Evolutionary conservation across 495 filamentous ascomycete species (phyloP), one percentile per base, ranked within the genome.

Genomic region (Cryomyces minteri): DNA sequence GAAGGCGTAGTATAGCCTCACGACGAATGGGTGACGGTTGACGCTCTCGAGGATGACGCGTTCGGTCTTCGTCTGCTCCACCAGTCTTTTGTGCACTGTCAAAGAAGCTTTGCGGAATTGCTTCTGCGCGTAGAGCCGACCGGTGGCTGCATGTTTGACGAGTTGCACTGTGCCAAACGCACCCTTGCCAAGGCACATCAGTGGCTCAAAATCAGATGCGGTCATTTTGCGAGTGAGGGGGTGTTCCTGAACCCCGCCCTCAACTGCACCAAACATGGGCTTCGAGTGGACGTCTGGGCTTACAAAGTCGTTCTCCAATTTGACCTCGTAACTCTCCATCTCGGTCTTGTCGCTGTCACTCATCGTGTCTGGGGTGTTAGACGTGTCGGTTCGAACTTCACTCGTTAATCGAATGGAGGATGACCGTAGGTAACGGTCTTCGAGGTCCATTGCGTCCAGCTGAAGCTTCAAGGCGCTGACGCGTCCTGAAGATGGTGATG

Each of bases 21-120:
- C 90, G 29, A 98, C 84, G 54, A 95, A 96, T 0, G 90, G 88
- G 56, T 98, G 92, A 8, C 86, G 76, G 55, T 88, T 94, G 60
- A 98, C 81, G 50, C 83, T 88, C 62, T 98, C 90, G 40, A 98
- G 70, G 47, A 98, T 92, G 44, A 75, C 75, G 36, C 90, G 83
- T 63, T 98, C 90, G 8, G 90, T 94, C 68, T 92, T 92, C 36
- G 90, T 95, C 59, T 98, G 90, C 65, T 95, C 90, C 37, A 96
- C 71, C 9, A 95, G 70, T 51, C 82, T 82, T 67, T 94, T 95
- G 61, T 90, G 84, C 8, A 95, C 84, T 5, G 83, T 80, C 38
- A 96, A 63, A 0, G 85, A 88, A 0, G 90, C 90, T 59, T 98
- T 98, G 56, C 86, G 84, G 64, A 98, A 88, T 66, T 96, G 92